Base-by-base conservation (phyloP, 495 filamentous ascomycete genomes). In the Penicillium simplicissimum region DNA sequence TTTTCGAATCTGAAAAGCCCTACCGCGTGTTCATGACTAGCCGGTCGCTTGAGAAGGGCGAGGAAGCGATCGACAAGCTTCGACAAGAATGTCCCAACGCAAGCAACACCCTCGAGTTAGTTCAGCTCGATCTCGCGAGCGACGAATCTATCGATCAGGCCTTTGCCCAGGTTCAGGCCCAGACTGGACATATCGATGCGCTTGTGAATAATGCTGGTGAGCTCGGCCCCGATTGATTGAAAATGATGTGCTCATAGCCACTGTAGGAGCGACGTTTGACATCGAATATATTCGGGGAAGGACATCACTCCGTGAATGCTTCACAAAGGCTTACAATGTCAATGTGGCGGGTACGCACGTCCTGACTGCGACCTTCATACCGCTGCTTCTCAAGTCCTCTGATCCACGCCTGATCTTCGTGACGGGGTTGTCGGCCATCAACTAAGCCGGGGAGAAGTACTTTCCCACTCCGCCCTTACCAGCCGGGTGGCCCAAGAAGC, bases 311-410 rank as follows among this genome's bases (percentile, higher is more conserved):
- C 78, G 81, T n/a, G 76, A 80, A 11, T 66, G 59, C 60, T 80
- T 71, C 57, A 82, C 67, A 59, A 73, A 75, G n/a, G 60, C 77
- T 48, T 77, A 75, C 63, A 70, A 82, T 59, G 70, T 79, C 31
- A 86, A 86, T 57, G 75, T 83, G 7, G 56, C 82, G 5, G 80
- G 82, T 34, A 76, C 82, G 3, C 68, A 85, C 2, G 75, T 86
- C 31, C 21, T 83, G 43, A 71, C 68, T 2, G 57, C 65, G 6
- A 75, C 70, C 0, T 78, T 81, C 71, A 70, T 79, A 19, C 82
- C 83, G 0, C 73, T 86, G 0, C 73, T 86, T 0, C 70, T 86
- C 42, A 74, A 76, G 34, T 83, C 81, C 0, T 11, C 53, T 5
- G 67, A 79, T 33, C 81, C 82, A 0, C 76, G 81, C 9, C 70